Evolutionary conservation across 805 yeast genomes (phyloP).

Genomic region (Candida taoyuanica): DNA sequence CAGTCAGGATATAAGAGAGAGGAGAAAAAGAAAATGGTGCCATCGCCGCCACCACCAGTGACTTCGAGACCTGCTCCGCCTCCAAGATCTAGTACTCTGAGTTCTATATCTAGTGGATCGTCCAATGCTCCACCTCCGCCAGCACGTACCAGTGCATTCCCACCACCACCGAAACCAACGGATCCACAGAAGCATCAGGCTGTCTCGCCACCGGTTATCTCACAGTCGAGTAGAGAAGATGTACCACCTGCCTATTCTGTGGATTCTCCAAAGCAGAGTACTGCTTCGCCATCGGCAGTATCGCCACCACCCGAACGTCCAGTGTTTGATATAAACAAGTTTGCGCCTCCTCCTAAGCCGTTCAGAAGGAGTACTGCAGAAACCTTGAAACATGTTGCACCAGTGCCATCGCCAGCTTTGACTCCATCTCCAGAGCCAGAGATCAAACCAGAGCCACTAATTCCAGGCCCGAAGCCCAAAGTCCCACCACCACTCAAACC

Average conservation of each 20-base stretch:
- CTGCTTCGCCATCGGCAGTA: slow-evolving; percentile 2
- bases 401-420: too few species aligned
- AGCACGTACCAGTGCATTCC: slow-evolving; percentile 12
- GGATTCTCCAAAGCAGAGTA: background rate
- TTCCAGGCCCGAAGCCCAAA: background rate
- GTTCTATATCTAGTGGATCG: background rate
- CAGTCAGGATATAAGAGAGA: too few species aligned
- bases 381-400: too few species aligned
- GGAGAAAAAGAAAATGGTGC: background rate
- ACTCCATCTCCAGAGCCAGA: slow-evolving; percentile 2
- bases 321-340: slow-evolving; percentile 7
- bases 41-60: background rate
- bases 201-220: slow-evolving; percentile 1
- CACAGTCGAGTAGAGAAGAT: background rate
- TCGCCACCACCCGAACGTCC: slow-evolving; percentile 3
- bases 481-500: slow-evolving; percentile 4
- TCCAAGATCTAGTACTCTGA: slow-evolving; percentile 1
- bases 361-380: too few species aligned
- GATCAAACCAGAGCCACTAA: slow-evolving; percentile 2
- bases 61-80: slow-evolving; percentile 11
- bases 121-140: slow-evolving; percentile 4
- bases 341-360: slow-evolving; percentile 25
- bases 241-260: slow-evolving; percentile 10
- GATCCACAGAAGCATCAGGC: slow-evolving; percentile 2
- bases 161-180: slow-evolving; percentile 25